Base-by-base conservation (phyloP, 73 alveolate species). In the Paramecium sexaurelia region DNA sequence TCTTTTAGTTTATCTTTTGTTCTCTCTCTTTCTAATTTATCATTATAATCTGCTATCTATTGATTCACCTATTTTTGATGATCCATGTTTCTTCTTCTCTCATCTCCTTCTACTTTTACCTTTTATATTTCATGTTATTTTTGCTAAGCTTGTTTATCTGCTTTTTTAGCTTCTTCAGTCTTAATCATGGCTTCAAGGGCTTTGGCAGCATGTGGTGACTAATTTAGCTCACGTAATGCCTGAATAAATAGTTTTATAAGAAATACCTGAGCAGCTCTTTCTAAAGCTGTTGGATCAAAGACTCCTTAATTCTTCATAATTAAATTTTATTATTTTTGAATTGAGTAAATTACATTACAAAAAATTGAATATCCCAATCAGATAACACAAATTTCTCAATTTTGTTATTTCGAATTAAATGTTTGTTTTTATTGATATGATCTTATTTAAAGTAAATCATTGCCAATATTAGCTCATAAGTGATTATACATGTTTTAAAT, bases 41-140 rank as follows among this genome's bases (percentile, higher is more conserved):
- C 96, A 83, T 94, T 92, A 67, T 94, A 94, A 39, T 95, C 98
- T 2, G 97, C 98, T 17, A 92, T 75, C 51, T 95, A 11, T 57
- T 94, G 89, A 10, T 95, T 85, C 93, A 85, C 87, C 67, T 94
- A 96, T 24, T 92, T 47, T 57, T 95, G 95, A 55, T 95, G 92
- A 55, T 94, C 75, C 24, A 92, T 86, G 9, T 95, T 91, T 68
- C 55, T 83, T 24, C 97, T 83, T 40, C 94, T 39, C 78, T 95
- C 97, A 55, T 95, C 98, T 32, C 91, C 87, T 26, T 85, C 92
- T 5, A 95, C 56, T 84, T 91, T 85, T 0, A 92, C 24, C 39
- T 75, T 92, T 55, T 88, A 83, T 1, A 24, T 29, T 29, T 37
- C 75, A 19, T 43, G 75, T 37, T 57, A 57, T 57, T 57, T 57